Evolutionary conservation across 306 rosid genomes (phyloP), one percentile per base, ranked within the genome.

Genomic region (Ormosia semicastrata): DNA sequence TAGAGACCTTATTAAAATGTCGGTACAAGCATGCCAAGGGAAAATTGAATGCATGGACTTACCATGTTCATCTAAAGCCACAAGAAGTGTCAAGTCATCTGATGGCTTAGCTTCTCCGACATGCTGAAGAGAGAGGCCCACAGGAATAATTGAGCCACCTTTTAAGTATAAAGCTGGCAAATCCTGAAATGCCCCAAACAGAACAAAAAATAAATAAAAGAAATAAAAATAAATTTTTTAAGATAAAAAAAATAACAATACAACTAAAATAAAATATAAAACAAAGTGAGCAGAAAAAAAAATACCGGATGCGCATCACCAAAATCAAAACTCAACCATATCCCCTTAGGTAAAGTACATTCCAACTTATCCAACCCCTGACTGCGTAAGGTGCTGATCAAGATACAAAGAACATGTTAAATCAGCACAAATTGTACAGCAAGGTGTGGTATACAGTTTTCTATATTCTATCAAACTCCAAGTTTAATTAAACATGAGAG

Each of bases 91-190:
- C 69, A 93, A 83, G 73, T 95, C 97, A 88, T 95, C 97, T 34
- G 87, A 83, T 37, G 68, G 82, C 66, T 59, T 87, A 66, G 92
- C 93, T 90, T 91, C 94, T 66, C 92, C 98, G 87, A 89, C 88
- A 84, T 93, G 95, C 85, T 91, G 97, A 88, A 84, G 83, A 71
- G 95, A 89, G 82, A 91, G 93, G 47, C 95, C 97, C 41, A 88
- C 78, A 46, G 98, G 97, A 86, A 95, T 77, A 81, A 95, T 88
- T 70, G 98, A 87, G 44, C 98, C 97, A 80, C 97, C 98, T 93
- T 89, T 86, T 76, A 95, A 89, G 82, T 84, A 95, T 81, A 95
- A 87, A 71, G 88, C 95, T 73, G 98, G 97, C 85, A 94, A 89
- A 89, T 94, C 98, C 98, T 94, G 89, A 17, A 39, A 86, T 62